These are phyloP conservation scores for Beauveria rudraprayagi DNA, from an alignment of 2,329 filamentous ascomycete species.

Conservation along the genomic window DNA sequence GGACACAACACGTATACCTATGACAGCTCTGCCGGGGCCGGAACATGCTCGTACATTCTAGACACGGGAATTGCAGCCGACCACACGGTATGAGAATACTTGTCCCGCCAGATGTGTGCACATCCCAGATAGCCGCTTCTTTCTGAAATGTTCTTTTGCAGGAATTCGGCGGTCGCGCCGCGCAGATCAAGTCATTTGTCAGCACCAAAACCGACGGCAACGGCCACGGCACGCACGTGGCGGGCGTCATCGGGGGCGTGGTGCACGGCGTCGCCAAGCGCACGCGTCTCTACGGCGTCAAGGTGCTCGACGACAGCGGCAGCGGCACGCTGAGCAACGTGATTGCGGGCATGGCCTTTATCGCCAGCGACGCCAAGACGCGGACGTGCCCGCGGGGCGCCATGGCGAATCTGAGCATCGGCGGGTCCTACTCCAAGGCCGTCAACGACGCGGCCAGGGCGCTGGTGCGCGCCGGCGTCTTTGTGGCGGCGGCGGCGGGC, in stretches of 20 bases:
- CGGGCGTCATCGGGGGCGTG: constrained; percentile 30
- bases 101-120: too few species aligned
- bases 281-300: constrained; percentile 29
- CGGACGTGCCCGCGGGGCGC: constrained; percentile 28
- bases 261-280: constrained; percentile 35
- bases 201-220: constrained; percentile 26
- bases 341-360: constrained; percentile 33
- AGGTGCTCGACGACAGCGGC: constrained; percentile 31
- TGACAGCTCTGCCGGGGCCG: background rate
- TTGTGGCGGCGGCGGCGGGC: constrained; percentile 44
- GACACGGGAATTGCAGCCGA: background rate
- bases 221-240: constrained; percentile 35
- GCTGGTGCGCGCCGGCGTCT: constrained; percentile 34
- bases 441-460: constrained; percentile 39
- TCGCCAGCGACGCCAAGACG: constrained; percentile 23
- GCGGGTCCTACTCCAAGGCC: constrained; percentile 31
- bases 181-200: constrained; percentile 15
- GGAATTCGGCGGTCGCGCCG: constrained; percentile 31
- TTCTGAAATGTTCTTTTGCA: background rate
- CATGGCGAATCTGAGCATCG: constrained; percentile 45
- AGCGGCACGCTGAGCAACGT: constrained; percentile 28
- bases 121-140: background rate
- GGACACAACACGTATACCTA: constrained; percentile 6
- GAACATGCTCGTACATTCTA: constrained; percentile 3
- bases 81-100: background rate